These are phyloP conservation scores for Geranium rotundifolium DNA, from an alignment of 345 rosid species.

Conservation along the genomic window DNA sequence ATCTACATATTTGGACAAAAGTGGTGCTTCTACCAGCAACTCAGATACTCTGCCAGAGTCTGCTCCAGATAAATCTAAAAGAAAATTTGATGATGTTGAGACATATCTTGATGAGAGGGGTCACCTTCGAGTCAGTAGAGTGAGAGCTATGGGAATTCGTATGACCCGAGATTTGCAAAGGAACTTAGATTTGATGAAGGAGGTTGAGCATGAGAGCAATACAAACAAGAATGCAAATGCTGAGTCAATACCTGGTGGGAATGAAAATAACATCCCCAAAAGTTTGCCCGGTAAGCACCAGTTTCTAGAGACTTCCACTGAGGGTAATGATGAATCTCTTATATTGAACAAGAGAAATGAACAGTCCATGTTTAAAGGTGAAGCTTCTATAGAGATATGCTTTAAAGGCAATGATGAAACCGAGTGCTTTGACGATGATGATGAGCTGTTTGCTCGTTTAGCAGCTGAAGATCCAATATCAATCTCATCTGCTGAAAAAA, in stretches of 20 bases:
- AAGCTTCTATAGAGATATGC: constrained; percentile 51
- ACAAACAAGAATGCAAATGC: constrained; percentile 10
- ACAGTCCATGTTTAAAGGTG: constrained; percentile 18
- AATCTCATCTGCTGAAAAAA: constrained; percentile 28
- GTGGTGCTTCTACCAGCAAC: constrained; percentile 19
- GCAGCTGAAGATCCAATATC: constrained; percentile 44
- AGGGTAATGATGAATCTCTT: constrained; percentile 17
- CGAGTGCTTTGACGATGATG: constrained; percentile 41
- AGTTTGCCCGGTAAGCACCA: neutral
- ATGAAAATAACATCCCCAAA: constrained; percentile 14
- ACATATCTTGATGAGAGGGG: constrained; percentile 85
- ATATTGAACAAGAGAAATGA: constrained; percentile 23
- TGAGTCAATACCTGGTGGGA: constrained; percentile 18
- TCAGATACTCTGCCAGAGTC: constrained; percentile 28
- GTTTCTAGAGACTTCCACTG: constrained; percentile 15
- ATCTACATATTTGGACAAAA: constrained; percentile 21
- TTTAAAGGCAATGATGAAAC: constrained; percentile 50
- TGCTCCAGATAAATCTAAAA: constrained; percentile 23
- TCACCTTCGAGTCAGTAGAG: constrained; percentile 50
- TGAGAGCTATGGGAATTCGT: constrained; percentile 83
- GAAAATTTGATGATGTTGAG: constrained; percentile 46
- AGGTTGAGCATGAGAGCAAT: constrained; percentile 44
- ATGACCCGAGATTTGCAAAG: constrained; percentile 96
- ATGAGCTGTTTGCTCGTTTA: constrained; percentile 62
- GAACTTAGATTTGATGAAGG: constrained; percentile 86